Evolutionary conservation across 1,139 yeast species (phyloP), one percentile per base, ranked within the genome.

Genomic region (Debaryomyces singareniensis): DNA sequence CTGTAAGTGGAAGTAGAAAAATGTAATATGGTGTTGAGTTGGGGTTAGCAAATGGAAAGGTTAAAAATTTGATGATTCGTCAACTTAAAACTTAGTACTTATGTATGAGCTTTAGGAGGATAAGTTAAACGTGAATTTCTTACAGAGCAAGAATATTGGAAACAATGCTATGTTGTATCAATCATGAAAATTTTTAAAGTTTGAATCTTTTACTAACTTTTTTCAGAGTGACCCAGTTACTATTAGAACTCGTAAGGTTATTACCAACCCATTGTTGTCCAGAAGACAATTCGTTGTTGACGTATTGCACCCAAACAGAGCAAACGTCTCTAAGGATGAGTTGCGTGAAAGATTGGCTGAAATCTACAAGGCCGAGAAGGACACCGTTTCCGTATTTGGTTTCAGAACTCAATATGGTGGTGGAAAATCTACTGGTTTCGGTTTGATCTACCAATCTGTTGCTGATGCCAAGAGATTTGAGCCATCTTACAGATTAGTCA

Each of bases 331-430:
- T 68, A 91, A 91, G 86, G 96, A 89, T 66, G 98, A 93, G 73
- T 82, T 93, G 72, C 87, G 98, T 69, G 97, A 87, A 72, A 89
- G 81, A 72, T 80, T 93, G 61, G 87, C 98, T 61, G 80, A 83
- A 60, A 75, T 82, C 62, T 93, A 93, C 96, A 89, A 87, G 80
- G 78, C 95, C 63, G 97, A 91, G 66, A 89, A 91, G 78, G 96
- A 91, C 59, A 85, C 96, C 60, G 95, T 91, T 51, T 89, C 97
- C 49, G 98, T 91, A 53, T 91, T 91, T 65, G 98, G 97, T 66
- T 84, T 91, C 95, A 85, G 95, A 80, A 91, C 98, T 58, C 94
- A 86, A 73, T 91, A 78, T 69, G 99, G 99, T 85, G 99, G 99
- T 72, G 96, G 97, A 61, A 91, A 86, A 75, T 86, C 98, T 51